Evolutionary conservation across 805 yeast genomes (phyloP).

Genomic region (Cyberlindnera japonica): DNA sequence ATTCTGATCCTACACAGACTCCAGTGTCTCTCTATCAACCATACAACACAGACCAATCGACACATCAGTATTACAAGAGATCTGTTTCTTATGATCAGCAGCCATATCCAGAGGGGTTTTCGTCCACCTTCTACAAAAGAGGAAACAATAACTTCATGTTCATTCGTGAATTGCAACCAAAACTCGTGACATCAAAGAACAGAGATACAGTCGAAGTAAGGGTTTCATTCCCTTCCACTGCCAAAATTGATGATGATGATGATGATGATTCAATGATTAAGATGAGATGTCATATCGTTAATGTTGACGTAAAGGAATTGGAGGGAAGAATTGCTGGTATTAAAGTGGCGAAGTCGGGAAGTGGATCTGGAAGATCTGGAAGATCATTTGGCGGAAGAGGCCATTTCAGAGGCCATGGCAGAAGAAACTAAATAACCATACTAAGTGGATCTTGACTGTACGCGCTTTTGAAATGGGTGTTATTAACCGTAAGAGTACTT

Average conservation of each 20-base stretch:
- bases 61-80: constrained; percentile 7
- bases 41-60: neutral
- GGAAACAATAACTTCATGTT: constrained; percentile 49
- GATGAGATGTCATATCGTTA: constrained; percentile 39
- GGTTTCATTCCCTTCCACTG: constrained; percentile 35
- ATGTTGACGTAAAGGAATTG: constrained; percentile 39
- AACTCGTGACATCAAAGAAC: constrained; percentile 38
- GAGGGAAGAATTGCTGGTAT: constrained; percentile 35
- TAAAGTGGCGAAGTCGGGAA: constrained; percentile 16
- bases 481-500: no score
- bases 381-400: constrained; percentile 6
- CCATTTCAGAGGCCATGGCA: constrained; percentile 3
- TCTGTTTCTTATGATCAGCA: constrained; percentile 17
- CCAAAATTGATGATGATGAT: constrained; percentile 15
- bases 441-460: no score
- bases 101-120: constrained; percentile 44
- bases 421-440: neutral
- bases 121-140: constrained; percentile 46
- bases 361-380: constrained; percentile 1
- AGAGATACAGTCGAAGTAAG: constrained; percentile 38
- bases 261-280: constrained; percentile 23
- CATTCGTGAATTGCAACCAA: constrained; percentile 46
- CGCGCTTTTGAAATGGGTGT: no score
- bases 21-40: constrained; percentile 10
- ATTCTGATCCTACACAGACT: neutral